These are phyloP conservation scores for Orychophragmus violaceus DNA, from an alignment of 345 rosid genomes.

Conservation along the genomic window DNA sequence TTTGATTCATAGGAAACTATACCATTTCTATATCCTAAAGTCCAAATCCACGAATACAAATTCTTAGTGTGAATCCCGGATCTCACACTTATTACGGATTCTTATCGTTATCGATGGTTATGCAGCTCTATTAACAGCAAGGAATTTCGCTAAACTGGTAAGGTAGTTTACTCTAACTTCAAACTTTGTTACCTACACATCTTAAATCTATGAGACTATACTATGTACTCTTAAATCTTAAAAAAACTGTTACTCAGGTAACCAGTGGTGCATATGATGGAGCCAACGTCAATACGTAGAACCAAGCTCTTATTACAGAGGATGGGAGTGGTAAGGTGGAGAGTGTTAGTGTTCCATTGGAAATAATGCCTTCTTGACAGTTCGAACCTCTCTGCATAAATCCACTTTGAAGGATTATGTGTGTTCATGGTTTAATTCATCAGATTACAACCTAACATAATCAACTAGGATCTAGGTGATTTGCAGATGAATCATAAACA, in stretches of 20 bases:
- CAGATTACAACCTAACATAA: too few species aligned
- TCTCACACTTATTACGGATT: conserved; percentile 15
- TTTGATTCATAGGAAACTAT: too few species aligned
- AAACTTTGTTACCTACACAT: conserved; percentile 13
- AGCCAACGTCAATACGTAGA: conserved; percentile 44
- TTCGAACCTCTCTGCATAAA: conserved; percentile 93
- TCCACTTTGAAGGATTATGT: too few species aligned
- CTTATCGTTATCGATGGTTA: conserved; percentile 82
- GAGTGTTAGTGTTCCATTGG: conserved; percentile 68
- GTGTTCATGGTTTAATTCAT: too few species aligned
- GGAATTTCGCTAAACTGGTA: conserved; percentile 91
- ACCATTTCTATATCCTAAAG: too few species aligned
- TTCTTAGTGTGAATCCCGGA: too few species aligned
- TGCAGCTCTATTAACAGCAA: conserved; percentile 85
- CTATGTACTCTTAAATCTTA: background rate
- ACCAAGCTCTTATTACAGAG: conserved; percentile 73
- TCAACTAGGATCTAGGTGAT: too few species aligned
- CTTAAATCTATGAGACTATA: background rate
- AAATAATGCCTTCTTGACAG: conserved; percentile 85
- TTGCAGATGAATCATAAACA: too few species aligned
- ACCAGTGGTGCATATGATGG: conserved; percentile 78
- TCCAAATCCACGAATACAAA: too few species aligned
- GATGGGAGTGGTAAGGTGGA: conserved; percentile 42
- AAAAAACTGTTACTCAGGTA: conserved; percentile 40
- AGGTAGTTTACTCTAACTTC: conserved; percentile 59